Evolutionary conservation across 805 yeast species (phyloP).

Genomic region (Saturnispora halmiae): DNA sequence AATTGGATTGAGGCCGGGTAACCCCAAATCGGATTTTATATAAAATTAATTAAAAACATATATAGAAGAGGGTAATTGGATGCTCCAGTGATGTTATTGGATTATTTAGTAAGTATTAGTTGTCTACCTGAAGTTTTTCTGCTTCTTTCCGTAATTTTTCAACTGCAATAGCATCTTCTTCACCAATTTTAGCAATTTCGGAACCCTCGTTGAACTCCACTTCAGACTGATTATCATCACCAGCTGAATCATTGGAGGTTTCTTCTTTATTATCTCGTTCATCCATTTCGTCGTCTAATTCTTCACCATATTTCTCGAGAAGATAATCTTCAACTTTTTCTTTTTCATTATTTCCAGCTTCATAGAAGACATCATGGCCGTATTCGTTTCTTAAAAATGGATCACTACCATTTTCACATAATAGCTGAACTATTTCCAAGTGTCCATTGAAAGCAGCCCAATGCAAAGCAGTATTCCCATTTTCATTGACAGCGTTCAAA

Average conservation of each 20-base stretch:
- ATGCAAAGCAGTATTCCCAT: conserved; percentile 91
- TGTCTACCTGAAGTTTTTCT: conserved; percentile 19
- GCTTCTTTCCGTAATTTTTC: conserved; percentile 27
- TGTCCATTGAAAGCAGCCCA: conserved; percentile 95
- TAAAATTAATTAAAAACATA: not conserved
- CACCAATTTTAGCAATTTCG: conserved; percentile 40
- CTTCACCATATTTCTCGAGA: conserved; percentile 55
- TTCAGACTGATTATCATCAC: conserved; percentile 26
- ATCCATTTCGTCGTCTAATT: conserved; percentile 46
- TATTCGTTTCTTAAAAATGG: conserved; percentile 67
- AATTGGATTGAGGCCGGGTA: conserved; percentile 1
- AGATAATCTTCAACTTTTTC: conserved; percentile 73
- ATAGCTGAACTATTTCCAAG: conserved; percentile 52
- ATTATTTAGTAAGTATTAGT: not conserved
- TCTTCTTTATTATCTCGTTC: conserved; percentile 32
- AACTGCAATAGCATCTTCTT: conserved; percentile 36
- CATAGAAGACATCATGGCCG: conserved; percentile 78
- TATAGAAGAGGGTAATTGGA: not conserved
- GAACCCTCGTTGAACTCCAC: conserved; percentile 36
- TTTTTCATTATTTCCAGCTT: conserved; percentile 74
- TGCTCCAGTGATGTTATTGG: not conserved
- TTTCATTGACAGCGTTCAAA: too few species aligned
- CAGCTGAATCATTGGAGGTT: conserved; percentile 31
- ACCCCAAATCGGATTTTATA: not conserved
- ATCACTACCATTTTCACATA: conserved; percentile 76